These are phyloP conservation scores for Calonectria ilicicola DNA, from an alignment of 2,329 filamentous ascomycete species.

Conservation along the genomic window DNA sequence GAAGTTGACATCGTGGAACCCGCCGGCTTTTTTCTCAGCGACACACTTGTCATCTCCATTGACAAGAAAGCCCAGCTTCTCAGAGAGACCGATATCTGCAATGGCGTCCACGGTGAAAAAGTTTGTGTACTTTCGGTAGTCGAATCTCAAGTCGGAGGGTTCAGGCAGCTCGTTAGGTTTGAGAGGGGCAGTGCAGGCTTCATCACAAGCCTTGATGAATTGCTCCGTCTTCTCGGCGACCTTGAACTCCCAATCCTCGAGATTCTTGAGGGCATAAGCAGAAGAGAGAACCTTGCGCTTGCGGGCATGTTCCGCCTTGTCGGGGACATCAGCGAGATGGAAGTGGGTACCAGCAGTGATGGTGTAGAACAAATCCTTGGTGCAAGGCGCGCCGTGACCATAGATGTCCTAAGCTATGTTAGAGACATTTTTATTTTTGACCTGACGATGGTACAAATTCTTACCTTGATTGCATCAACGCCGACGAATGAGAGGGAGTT, in stretches of 20 bases:
- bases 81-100: conserved; percentile 65
- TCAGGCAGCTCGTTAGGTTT: conserved; percentile 40
- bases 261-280: conserved; percentile 65
- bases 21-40: conserved; percentile 58
- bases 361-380: conserved; percentile 60
- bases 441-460: not conserved
- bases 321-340: conserved; percentile 64
- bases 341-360: conserved; percentile 60
- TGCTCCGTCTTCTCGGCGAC: conserved; percentile 63
- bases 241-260: conserved; percentile 66
- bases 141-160: conserved; percentile 59
- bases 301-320: conserved; percentile 63
- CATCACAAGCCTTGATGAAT: conserved; percentile 59
- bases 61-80: conserved; percentile 63
- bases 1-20: conserved; percentile 57
- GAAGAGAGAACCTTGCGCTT: conserved; percentile 63
- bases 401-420: conserved; percentile 47
- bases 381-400: conserved; percentile 61
- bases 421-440: not conserved
- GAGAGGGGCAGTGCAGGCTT: conserved; percentile 52
- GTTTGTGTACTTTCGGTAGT: conserved; percentile 63
- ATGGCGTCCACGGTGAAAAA: conserved; percentile 69
- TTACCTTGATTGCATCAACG: conserved; percentile 35
- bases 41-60: conserved; percentile 57
- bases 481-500: conserved; percentile 41